Percentiles rank a stretch among this genome's conserved stretches.
Evolutionary conservation across 805 yeast species (phyloP).

Genomic region (Candida odintsovae): DNA sequence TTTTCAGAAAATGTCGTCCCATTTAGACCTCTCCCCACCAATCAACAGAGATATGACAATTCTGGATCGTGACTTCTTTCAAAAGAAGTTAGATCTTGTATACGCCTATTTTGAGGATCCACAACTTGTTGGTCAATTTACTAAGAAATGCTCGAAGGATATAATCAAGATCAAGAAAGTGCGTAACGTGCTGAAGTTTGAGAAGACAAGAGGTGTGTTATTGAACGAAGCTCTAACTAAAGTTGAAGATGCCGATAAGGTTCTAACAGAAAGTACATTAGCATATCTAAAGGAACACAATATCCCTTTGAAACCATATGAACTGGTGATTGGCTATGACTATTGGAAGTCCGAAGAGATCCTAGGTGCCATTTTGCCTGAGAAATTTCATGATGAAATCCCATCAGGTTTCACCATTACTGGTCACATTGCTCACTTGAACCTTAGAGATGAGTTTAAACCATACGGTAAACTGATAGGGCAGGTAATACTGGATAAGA

Average conservation of each 20-base stretch:
- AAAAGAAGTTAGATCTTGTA: conserved; percentile 49
- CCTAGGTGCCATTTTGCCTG: conserved; percentile 71
- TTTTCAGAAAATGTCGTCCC: not conserved
- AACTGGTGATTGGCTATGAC: conserved; percentile 56
- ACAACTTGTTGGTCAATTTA: conserved; percentile 38
- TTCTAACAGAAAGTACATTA: conserved; percentile 38
- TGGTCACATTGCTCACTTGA: conserved; percentile 94
- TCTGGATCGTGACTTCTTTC: conserved; percentile 64
- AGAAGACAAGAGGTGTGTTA: conserved; percentile 40
- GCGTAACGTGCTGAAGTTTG: conserved; percentile 55
- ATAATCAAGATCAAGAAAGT: conserved; percentile 66
- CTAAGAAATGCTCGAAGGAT: conserved; percentile 52
- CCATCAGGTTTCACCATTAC: conserved; percentile 92
- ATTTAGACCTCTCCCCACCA: conserved; percentile 47
- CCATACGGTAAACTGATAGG: conserved; percentile 82
- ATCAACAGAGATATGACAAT: conserved; percentile 55
- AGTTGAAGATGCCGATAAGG: conserved; percentile 30
- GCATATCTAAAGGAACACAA: conserved; percentile 41
- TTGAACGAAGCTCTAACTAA: conserved; percentile 45
- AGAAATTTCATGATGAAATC: conserved; percentile 55
- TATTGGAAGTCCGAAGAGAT: conserved; percentile 92
- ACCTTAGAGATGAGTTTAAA: conserved; percentile 75
- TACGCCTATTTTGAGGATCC: conserved; percentile 71
- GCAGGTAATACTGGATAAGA: conserved; percentile 80
- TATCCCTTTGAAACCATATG: conserved; percentile 46